Evolutionary conservation across 345 rosid genomes (phyloP).

Genomic region (Trapa incisa): DNA sequence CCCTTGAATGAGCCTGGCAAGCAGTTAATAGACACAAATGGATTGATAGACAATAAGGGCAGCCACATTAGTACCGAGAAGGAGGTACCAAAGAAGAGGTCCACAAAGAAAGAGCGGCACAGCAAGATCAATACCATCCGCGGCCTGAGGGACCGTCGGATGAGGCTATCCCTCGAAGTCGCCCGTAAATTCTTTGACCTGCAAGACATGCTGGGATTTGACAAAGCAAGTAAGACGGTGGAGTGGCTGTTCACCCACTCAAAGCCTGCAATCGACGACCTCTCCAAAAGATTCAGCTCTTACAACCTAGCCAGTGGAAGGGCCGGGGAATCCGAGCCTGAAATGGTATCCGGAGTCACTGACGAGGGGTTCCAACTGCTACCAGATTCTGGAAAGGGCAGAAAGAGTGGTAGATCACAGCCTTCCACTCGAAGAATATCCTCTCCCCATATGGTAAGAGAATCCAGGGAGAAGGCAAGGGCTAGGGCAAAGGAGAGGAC

Average conservation of each 20-base stretch:
- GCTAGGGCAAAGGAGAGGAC: constrained; percentile 9
- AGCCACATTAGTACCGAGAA: background rate
- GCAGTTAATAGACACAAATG: background rate
- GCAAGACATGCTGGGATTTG: constrained; percentile 72
- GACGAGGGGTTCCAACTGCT: constrained; percentile 6
- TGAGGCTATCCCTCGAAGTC: constrained; percentile 74
- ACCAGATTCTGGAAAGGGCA: constrained; percentile 7
- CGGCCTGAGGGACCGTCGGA: constrained; percentile 72
- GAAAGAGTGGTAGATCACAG: constrained; percentile 7
- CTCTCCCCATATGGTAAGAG: background rate
- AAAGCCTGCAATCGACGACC: constrained; percentile 39
- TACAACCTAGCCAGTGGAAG: constrained; percentile 9
- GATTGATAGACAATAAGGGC: background rate
- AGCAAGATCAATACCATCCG: constrained; percentile 76
- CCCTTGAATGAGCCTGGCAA: background rate
- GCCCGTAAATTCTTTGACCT: constrained; percentile 62
- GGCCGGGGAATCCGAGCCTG: constrained; percentile 28
- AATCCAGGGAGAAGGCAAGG: constrained; percentile 5
- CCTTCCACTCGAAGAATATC: background rate
- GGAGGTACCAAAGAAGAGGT: constrained; percentile 20
- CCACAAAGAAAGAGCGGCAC: constrained; percentile 56
- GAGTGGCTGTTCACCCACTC: constrained; percentile 70
- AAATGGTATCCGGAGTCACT: constrained; percentile 21
- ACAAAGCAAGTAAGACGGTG: constrained; percentile 74
- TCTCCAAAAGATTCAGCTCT: constrained; percentile 11